phyloP scores from a whole-genome alignment of 371 early-diverging fungal species.

The Mucor indicus region DNA sequence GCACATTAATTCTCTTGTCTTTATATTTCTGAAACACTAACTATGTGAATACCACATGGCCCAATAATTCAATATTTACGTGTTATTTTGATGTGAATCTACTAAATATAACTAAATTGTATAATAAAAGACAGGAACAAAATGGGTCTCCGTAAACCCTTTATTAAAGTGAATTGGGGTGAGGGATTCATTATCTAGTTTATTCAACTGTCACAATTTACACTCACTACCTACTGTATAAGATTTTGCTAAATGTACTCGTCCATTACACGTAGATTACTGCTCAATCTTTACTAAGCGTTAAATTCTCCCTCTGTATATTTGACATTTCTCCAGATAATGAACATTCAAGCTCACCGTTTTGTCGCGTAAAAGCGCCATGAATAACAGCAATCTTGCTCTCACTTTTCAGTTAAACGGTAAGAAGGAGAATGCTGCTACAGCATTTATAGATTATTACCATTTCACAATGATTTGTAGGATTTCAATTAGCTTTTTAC shows the following conservation, averaged over 20 bases:
- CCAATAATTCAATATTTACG: too few relatives aligned
- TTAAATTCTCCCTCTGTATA: too few relatives aligned
- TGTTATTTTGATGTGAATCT: too few relatives aligned
- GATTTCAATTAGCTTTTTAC: constrained; percentile 19
- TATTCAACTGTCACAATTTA: not conserved
- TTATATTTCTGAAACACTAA: too few relatives aligned
- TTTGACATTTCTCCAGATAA: too few relatives aligned
- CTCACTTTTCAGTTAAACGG: constrained; percentile 15
- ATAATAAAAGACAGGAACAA: not conserved
- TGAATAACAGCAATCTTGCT: constrained; percentile 13
- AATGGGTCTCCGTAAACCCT: not conserved
- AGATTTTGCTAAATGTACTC: too few relatives aligned
- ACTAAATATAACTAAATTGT: not conserved
- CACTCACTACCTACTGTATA: not conserved
- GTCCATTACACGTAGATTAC: too few relatives aligned
- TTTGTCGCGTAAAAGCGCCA: constrained; percentile 20
- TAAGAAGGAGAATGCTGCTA: constrained; percentile 15
- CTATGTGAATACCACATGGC: too few relatives aligned
- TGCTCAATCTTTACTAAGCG: too few relatives aligned
- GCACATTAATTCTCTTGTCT: too few relatives aligned
- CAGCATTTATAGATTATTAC: constrained; percentile 16
- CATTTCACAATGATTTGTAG: constrained; percentile 19
- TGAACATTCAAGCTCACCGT: constrained; percentile 22
- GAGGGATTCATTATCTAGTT: not conserved
- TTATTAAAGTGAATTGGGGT: not conserved